Base-by-base conservation (phyloP, 192 early-diverging fungal genomes). In the Podila clonocystis region DNA sequence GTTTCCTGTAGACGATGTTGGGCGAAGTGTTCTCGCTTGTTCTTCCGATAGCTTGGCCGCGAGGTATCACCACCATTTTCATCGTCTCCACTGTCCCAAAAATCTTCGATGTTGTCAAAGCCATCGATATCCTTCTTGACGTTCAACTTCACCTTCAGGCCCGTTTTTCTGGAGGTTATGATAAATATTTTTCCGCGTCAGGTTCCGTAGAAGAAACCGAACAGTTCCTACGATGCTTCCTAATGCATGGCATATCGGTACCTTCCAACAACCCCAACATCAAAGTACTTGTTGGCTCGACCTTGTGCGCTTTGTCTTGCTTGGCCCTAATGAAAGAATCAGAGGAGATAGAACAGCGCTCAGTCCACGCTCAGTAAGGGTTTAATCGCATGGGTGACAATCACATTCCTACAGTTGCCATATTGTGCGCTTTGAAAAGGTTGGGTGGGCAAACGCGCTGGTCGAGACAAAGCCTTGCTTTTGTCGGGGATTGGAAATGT, bases 51-150 rank as follows among this genome's bases (percentile, higher is more conserved):
- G 3, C 9, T 24, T 24, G 52, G 22, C 22, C 15, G 41, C 13
- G 13, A 45, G 15, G 41, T 41, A 24, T 52, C 52, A 24, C 24
- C n/a, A 0, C 3, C 52, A 55, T n/a, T 24, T 3, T 55, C 52
- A 22, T 55, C 52, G 11, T 4, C 41, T 45, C 52, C 52, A 3
- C 52, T 55, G 24, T 55, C 24, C 52, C 52, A 55, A 55, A 55
- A 55, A 24, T 55, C 52, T 6, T 55, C 52, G 52, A 55, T 55
- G 52, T 22, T 55, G 52, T 55, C 52, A 55, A 55, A 55, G 20
- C 52, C 52, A 4, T 55, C n/a, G 8, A 24, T 17, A 55, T 55
- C 52, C 52, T 55, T 55, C 52, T 24, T 55, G 52, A 55, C 24
- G 11, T 55, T 55, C 20, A 8, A 22, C 52, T 55, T 55, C 24